Conservation (phyloP, 257 asterid species). For the Primulina eburnea region DNA sequence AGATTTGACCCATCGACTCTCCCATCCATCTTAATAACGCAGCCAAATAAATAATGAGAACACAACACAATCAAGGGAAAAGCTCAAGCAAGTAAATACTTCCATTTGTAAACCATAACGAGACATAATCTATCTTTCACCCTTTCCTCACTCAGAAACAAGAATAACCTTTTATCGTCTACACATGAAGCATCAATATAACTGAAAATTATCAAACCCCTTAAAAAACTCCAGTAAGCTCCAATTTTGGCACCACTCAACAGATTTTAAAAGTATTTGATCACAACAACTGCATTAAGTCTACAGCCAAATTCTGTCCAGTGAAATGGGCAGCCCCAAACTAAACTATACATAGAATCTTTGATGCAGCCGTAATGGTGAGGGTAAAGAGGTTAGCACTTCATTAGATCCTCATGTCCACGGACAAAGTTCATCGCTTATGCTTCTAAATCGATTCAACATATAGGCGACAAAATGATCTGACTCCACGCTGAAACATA, state of each 20-base stretch:
- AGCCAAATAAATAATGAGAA: slow-evolving; percentile 24
- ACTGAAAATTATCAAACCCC: not conserved
- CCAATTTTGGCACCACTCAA: not conserved
- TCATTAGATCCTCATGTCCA: not conserved
- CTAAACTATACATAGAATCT: not conserved
- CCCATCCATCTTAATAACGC: slow-evolving; percentile 73
- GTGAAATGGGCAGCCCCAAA: not conserved
- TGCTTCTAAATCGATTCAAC: not conserved
- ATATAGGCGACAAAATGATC: not conserved
- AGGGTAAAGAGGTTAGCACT: not conserved
- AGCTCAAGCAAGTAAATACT: not conserved
- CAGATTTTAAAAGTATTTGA: too few relatives aligned
- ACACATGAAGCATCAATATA: not conserved
- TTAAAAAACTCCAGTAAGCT: too few relatives aligned
- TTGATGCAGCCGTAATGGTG: not conserved
- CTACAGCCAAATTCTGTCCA: not conserved
- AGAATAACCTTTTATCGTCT: not conserved
- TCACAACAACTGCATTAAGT: not conserved
- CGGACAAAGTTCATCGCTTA: not conserved
- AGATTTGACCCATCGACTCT: slow-evolving; percentile 87
- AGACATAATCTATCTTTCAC: not conserved
- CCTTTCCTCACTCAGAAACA: not conserved
- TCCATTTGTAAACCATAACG: not conserved
- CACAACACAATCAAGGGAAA: slow-evolving; percentile 1
- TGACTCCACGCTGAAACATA: not conserved